Evolutionary conservation across 768 basidiomycete species (phyloP).

Genomic region (Tricholoma terreum): DNA sequence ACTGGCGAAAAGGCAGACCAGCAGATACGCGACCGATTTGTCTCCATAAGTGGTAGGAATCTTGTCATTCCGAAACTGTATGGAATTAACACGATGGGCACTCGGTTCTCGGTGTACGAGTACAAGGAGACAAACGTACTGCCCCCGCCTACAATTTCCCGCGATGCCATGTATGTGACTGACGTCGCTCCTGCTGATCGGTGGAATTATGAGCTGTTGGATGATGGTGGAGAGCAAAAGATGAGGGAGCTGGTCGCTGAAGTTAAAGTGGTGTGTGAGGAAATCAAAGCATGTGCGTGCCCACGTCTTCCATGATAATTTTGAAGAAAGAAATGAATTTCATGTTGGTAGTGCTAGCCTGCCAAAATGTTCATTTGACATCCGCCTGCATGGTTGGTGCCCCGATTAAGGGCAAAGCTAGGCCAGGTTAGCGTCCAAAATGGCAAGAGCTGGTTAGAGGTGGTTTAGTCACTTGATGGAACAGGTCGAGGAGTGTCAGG

Average conservation of each 20-base stretch:
- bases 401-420: no score
- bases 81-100: conserved; percentile 17
- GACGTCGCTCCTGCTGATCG: conserved; percentile 16
- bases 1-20: not conserved
- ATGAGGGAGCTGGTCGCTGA: not conserved
- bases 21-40: not conserved
- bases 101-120: conserved; percentile 15
- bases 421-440: no score
- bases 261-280: not conserved
- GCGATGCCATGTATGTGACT: conserved; percentile 9
- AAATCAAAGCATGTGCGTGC: not conserved
- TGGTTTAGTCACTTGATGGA: no score
- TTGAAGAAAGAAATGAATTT: not conserved
- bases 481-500: no score
- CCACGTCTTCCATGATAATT: not conserved
- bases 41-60: not conserved
- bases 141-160: conserved; percentile 8
- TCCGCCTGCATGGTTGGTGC: no score
- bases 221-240: not conserved
- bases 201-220: conserved; percentile 17
- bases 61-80: conserved; percentile 14
- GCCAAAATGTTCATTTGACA: no score
- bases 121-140: conserved; percentile 8
- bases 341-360: not conserved
- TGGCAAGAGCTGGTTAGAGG: no score